A percentile compares a stretch with the other conserved stretches of the same genome.
phyloP scores from a whole-genome alignment of 2,329 filamentous ascomycete genomes.

The Fusarium euwallaceae region DNA sequence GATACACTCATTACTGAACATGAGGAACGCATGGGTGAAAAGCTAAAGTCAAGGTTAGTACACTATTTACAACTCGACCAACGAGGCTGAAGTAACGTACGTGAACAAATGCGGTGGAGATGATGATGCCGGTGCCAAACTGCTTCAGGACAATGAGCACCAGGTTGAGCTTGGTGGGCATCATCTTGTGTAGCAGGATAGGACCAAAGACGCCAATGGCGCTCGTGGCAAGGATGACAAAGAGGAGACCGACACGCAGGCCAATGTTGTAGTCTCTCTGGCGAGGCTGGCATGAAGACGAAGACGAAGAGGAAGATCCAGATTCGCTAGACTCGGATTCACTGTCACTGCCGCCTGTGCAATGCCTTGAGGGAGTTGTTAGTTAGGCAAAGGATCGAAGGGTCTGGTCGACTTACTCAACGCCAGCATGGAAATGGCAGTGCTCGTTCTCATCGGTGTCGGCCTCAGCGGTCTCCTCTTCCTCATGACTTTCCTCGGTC shows the following conservation, averaged over 20 bases:
- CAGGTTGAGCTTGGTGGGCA: slow-evolving; percentile 62
- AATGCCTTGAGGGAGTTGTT: slow-evolving; percentile 61
- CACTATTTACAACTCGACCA: neutral
- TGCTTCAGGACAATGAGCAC: slow-evolving; percentile 77
- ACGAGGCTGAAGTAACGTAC: slow-evolving; percentile 53
- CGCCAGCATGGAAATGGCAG: slow-evolving; percentile 82
- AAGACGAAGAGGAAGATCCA: slow-evolving; percentile 48
- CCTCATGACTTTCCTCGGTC: slow-evolving; percentile 27
- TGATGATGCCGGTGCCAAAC: slow-evolving; percentile 80
- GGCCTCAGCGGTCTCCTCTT: slow-evolving; percentile 24
- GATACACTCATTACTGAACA: slow-evolving; percentile 79
- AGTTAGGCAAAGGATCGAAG: neutral
- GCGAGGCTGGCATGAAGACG: slow-evolving; percentile 59
- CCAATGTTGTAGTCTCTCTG: slow-evolving; percentile 74
- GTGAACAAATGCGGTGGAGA: slow-evolving; percentile 79
- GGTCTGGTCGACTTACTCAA: slow-evolving; percentile 68
- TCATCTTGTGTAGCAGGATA: slow-evolving; percentile 71
- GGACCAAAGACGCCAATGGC: slow-evolving; percentile 77
- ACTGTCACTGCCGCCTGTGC: slow-evolving; percentile 63
- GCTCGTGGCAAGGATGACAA: slow-evolving; percentile 78
- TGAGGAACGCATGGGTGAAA: slow-evolving; percentile 78
- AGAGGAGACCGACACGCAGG: slow-evolving; percentile 78
- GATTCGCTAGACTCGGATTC: slow-evolving; percentile 46
- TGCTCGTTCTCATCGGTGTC: slow-evolving; percentile 52
- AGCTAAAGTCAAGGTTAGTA: slow-evolving; percentile 61